phyloP scores from a whole-genome alignment of 257 asterid species.

The Fraxinus excelsior region DNA sequence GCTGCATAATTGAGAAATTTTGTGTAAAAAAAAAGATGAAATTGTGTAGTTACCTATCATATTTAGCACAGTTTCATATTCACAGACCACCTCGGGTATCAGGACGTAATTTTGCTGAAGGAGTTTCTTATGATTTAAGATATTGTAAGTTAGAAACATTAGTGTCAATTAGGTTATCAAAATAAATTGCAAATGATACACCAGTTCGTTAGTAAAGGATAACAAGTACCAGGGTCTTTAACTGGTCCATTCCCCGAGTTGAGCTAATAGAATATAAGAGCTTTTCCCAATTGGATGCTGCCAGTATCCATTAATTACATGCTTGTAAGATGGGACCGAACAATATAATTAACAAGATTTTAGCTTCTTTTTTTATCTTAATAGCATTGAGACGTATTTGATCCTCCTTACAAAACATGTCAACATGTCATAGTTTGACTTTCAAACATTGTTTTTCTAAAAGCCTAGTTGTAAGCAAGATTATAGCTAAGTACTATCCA shows the following conservation, averaged over 20 bases:
- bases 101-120: background rate
- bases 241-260: background rate
- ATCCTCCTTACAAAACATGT: background rate
- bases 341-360: too few species aligned
- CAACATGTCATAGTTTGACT: background rate
- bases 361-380: background rate
- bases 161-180: background rate
- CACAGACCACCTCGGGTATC: background rate
- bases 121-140: background rate
- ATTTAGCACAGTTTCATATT: slow-evolving; percentile 7
- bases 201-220: background rate
- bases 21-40: slow-evolving; percentile 2
- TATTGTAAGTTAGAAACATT: background rate
- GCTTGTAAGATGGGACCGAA: background rate
- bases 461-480: background rate
- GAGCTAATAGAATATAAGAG: background rate
- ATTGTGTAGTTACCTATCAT: background rate
- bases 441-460: background rate
- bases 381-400: background rate
- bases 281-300: background rate
- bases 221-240: background rate
- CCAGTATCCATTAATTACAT: background rate
- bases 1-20: slow-evolving; percentile 48
- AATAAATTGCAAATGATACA: background rate
- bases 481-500: background rate